A percentile compares a stretch with the other conserved stretches of the same genome.
Evolutionary conservation across 768 basidiomycete genomes (phyloP).

Genomic region (Kwoniella bestiolae): DNA sequence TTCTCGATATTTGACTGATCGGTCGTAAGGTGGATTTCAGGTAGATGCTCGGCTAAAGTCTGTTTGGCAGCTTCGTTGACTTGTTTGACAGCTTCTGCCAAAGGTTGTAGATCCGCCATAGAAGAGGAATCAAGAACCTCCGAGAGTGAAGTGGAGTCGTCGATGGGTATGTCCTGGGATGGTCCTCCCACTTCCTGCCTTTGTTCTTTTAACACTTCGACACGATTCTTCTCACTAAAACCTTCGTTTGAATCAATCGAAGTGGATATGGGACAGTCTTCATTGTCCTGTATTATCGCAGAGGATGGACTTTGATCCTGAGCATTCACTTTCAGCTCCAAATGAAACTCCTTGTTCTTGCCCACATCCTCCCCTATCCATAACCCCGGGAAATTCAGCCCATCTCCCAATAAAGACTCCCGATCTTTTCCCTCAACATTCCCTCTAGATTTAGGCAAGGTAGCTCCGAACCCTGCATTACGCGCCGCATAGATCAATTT

Average conservation of each 20-base stretch:
- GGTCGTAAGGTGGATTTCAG: background rate
- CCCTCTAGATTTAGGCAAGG: slow-evolving; percentile 24
- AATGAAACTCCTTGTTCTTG: slow-evolving; percentile 45
- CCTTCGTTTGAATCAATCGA: too few species aligned
- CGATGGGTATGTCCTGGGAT: slow-evolving; percentile 1
- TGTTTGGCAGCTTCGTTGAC: background rate
- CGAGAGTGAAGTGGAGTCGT: background rate
- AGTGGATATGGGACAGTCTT: too few species aligned
- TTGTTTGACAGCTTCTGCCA: slow-evolving; percentile 17
- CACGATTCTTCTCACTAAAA: too few species aligned
- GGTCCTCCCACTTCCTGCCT: background rate
- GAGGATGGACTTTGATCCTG: too few species aligned
- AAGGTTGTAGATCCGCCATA: slow-evolving; percentile 18
- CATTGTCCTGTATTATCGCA: too few species aligned
- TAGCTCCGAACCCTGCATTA: slow-evolving; percentile 36
- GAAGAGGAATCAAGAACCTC: slow-evolving; percentile 15
- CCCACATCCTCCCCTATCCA: slow-evolving; percentile 39
- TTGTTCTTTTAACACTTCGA: too few species aligned
- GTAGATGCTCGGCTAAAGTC: slow-evolving; percentile 8
- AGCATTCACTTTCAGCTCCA: background rate
- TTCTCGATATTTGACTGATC: background rate
- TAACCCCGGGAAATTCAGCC: slow-evolving; percentile 51
- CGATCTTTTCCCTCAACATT: slow-evolving; percentile 32
- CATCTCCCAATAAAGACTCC: slow-evolving; percentile 34
- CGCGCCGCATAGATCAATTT: slow-evolving; percentile 27